A percentile compares a stretch with the other conserved stretches of the same genome.
These are phyloP conservation scores for Suhomyces atakaporum DNA, from an alignment of 1,139 yeast genomes.

Conservation along the genomic window DNA sequence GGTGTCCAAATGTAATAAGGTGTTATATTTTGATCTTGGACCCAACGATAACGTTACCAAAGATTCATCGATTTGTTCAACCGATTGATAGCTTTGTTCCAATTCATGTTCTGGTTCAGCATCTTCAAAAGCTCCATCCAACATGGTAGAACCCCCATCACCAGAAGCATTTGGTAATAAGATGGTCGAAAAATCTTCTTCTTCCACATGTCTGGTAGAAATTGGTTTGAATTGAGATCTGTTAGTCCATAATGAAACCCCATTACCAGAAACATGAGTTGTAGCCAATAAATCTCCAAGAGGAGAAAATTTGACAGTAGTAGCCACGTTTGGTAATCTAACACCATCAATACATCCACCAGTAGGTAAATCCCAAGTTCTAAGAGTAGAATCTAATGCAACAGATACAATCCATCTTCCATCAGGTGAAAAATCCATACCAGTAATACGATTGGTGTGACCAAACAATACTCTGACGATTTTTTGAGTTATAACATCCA, in stretches of 20 bases:
- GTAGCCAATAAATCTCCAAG: constrained; percentile 92
- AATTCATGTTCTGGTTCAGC: constrained; percentile 27
- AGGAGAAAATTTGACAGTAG: constrained; percentile 79
- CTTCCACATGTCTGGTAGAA: constrained; percentile 76
- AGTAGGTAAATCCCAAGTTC: constrained; percentile 98
- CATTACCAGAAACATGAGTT: constrained; percentile 87
- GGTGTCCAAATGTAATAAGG: constrained; percentile 77
- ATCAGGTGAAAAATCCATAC: constrained; percentile 89
- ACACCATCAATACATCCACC: constrained; percentile 97
- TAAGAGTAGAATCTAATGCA: constrained; percentile 79
- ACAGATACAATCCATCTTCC: constrained; percentile 94
- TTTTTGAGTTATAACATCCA: constrained; percentile 79
- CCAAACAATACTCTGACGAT: constrained; percentile 89
- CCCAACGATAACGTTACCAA: constrained; percentile 75
- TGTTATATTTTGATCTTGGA: constrained; percentile 77
- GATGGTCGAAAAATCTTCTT: constrained; percentile 61
- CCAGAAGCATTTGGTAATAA: constrained; percentile 80
- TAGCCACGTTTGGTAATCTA: constrained; percentile 72
- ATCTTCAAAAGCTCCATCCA: constrained; percentile 76
- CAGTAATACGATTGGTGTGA: constrained; percentile 84
- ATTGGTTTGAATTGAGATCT: constrained; percentile 77
- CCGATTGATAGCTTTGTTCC: constrained; percentile 48
- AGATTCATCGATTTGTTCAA: constrained; percentile 63
- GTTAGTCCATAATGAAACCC: constrained; percentile 91
- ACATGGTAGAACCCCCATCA: constrained; percentile 70